Evolutionary conservation across 2,329 filamentous ascomycete species (phyloP).

Genomic region (Sporothrix curviconia): DNA sequence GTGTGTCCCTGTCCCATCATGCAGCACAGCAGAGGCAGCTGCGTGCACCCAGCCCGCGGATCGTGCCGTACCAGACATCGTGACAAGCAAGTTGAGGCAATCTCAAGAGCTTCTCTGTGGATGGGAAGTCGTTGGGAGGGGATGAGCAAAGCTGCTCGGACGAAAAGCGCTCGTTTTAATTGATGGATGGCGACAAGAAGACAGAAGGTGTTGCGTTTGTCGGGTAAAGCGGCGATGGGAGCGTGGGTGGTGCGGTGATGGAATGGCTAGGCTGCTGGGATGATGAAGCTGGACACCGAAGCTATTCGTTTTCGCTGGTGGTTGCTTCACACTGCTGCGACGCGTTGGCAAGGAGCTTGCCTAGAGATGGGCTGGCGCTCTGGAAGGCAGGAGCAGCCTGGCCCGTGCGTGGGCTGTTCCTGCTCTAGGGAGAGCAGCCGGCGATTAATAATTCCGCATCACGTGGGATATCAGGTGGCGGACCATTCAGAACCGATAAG

Average conservation of each 20-base stretch:
- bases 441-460: not conserved
- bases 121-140: not conserved
- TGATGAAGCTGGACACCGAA: constrained; percentile 19
- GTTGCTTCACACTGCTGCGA: constrained; percentile 16
- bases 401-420: constrained; percentile 15
- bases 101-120: constrained; percentile 6
- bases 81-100: constrained; percentile 27
- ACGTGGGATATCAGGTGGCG: not conserved
- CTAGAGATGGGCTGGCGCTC: constrained; percentile 22
- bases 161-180: too few relatives aligned
- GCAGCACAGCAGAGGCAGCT: not conserved
- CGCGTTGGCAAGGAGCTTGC: constrained; percentile 32
- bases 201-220: not conserved
- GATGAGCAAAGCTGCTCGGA: too few relatives aligned
- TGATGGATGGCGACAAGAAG: not conserved
- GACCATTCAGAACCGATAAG: not conserved
- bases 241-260: too few relatives aligned
- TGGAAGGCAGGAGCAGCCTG: constrained; percentile 10
- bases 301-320: constrained; percentile 22
- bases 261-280: constrained; percentile 11
- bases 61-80: constrained; percentile 46
- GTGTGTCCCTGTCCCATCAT: not conserved
- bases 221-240: too few relatives aligned
- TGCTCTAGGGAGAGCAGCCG: not conserved
- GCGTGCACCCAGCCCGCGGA: not conserved